Evolutionary conservation across 208 protist species (phyloP), one percentile per base, ranked within the genome.

Genomic region (Acanthamoeba sp.): DNA sequence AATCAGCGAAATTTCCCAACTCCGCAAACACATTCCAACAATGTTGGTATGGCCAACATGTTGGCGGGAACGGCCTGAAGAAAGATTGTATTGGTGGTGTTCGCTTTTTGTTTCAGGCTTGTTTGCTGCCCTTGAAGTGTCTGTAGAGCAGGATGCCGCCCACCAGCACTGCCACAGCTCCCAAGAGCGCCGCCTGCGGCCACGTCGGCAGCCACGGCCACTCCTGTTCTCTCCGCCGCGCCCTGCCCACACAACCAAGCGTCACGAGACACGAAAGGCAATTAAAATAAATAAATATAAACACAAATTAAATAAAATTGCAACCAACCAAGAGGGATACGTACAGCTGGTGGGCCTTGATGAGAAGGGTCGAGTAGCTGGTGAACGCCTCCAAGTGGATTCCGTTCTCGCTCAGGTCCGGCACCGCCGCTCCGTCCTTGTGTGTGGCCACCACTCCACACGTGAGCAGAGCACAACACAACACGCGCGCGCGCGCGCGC

Each of bases 81-180:
- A n/a, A n/a, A n/a, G n/a, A n/a, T n/a, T n/a, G n/a, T n/a, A 12
- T 50, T 50, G 45, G 45, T 50, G 45, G 45, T 50, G 9, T 57
- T 24, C 50, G 14, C 14, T 57, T 22, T 22, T 57, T 1, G 50
- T 12, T 57, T 85, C 27, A 85, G 36, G 29, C 76, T 34, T 85
- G 76, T 29, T 85, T 85, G 76, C 27, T 12, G 76, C 76, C 76
- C 76, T 85, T 85, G 45, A 85, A 36, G 29, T 85, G 76, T 18
- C 42, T 24, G 76, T 85, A 85, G 42, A 85, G 38, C 29, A 85
- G 36, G 76, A 85, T 38, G 29, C 76, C 76, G 27, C 76, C 76
- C 76, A 85, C 42, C 76, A 85, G 42, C 76, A 85, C 76, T 22
- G 76, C 76, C 76, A 85, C 76, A 7, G 76, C 76, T 1, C 76